These are phyloP conservation scores for Penicillium sp. DNA, from an alignment of 2,329 filamentous ascomycete genomes.

Conservation along the genomic window DNA sequence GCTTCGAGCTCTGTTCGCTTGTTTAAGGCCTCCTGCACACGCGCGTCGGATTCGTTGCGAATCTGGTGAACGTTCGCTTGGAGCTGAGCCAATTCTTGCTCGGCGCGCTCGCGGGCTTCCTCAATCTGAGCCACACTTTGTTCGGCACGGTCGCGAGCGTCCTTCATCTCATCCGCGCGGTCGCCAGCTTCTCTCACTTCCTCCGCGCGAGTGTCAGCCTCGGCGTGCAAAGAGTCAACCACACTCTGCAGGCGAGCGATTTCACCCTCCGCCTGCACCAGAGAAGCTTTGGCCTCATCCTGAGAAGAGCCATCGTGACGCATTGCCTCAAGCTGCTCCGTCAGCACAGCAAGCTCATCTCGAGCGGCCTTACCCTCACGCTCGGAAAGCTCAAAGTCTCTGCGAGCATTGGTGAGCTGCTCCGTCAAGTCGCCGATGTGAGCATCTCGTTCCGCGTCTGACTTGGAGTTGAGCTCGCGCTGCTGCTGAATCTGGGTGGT, in stretches of 20 bases:
- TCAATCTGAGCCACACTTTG: constrained; percentile 18
- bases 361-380: constrained; percentile 39
- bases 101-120: constrained; percentile 29
- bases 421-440: constrained; percentile 47
- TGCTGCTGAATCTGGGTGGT: constrained; percentile 94
- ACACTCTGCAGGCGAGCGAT: constrained; percentile 48
- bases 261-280: constrained; percentile 32
- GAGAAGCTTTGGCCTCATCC: constrained; percentile 31
- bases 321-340: constrained; percentile 45
- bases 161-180: constrained; percentile 18
- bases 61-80: constrained; percentile 34
- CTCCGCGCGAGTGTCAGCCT: constrained; percentile 29
- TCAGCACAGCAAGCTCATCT: constrained; percentile 42
- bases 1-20: background rate
- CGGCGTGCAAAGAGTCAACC: constrained; percentile 46
- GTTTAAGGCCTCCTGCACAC: constrained; percentile 24
- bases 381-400: constrained; percentile 58
- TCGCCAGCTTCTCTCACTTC: constrained; percentile 17
- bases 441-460: constrained; percentile 60
- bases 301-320: constrained; percentile 37
- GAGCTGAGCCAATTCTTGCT: constrained; percentile 28
- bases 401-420: constrained; percentile 60
- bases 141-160: constrained; percentile 23
- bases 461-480: constrained; percentile 85
- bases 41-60: constrained; percentile 33